These are phyloP conservation scores for Bryoerythrophyllum caledonicum DNA, from an alignment of 225 moss, liverwort and hornwort genomes.

Conservation along the genomic window DNA sequence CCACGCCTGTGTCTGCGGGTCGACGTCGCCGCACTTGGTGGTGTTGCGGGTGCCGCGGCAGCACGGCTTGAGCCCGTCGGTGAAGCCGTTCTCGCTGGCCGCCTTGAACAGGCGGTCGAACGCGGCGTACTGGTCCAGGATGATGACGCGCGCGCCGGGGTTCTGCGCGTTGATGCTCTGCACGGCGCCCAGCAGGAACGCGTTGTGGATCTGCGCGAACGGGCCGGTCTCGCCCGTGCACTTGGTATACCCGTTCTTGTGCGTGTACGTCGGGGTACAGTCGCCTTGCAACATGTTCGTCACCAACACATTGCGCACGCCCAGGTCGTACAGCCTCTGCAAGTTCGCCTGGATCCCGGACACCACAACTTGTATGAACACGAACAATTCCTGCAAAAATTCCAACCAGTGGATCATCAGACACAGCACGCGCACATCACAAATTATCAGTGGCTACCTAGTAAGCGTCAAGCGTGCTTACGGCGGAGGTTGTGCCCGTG, in stretches of 20 bases:
- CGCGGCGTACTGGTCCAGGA: slow-evolving; percentile 34
- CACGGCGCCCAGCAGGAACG: slow-evolving; percentile 23
- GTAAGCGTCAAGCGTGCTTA: not conserved
- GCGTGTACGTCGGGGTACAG: slow-evolving; percentile 1
- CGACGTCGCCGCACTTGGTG: slow-evolving; percentile 32
- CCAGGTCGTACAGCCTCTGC: slow-evolving; percentile 47
- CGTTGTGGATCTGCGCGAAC: slow-evolving; percentile 26
- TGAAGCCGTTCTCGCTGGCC: slow-evolving; percentile 1
- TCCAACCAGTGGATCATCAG: not conserved
- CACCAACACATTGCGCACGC: slow-evolving; percentile 47
- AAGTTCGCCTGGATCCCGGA: slow-evolving; percentile 38
- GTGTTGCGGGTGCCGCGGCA: slow-evolving; percentile 18
- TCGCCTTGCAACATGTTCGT: not conserved
- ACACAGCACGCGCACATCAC: not conserved
- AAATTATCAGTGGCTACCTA: not conserved
- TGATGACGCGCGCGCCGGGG: slow-evolving; percentile 40
- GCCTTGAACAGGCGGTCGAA: slow-evolving; percentile 12
- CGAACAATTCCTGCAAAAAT: slow-evolving; percentile 6
- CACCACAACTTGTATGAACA: slow-evolving; percentile 21
- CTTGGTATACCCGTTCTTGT: not conserved
- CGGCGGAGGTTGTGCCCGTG: slow-evolving; percentile 18
- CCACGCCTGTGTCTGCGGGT: not conserved
- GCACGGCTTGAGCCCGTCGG: slow-evolving; percentile 30
- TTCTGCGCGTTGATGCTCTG: slow-evolving; percentile 41
- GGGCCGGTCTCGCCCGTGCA: not conserved